Evolutionary conservation across 2,329 filamentous ascomycete species (phyloP).

Genomic region (Cordyceps cateniannulata): DNA sequence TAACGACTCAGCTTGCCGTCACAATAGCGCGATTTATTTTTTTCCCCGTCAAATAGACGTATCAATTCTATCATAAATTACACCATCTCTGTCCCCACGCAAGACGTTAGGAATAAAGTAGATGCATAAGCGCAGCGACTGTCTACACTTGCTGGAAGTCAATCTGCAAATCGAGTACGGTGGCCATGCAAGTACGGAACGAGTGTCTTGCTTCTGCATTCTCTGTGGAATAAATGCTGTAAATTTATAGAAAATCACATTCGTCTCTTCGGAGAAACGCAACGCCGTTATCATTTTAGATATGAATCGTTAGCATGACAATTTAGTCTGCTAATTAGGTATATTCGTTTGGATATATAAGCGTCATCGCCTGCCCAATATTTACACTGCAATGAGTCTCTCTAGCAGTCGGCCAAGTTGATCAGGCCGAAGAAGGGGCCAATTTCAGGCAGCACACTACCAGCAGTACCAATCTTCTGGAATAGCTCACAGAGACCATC

Average conservation of each 20-base stretch:
- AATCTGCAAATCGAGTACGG: no score
- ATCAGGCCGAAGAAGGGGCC: constrained; percentile 13
- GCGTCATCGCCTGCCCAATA: neutral
- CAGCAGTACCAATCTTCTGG: constrained; percentile 12
- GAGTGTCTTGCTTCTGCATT: no score
- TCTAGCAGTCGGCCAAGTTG: constrained; percentile 12
- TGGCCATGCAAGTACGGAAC: no score
- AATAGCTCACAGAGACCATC: constrained; percentile 13
- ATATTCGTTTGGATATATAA: neutral
- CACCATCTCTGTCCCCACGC: no score
- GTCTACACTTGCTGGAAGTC: no score
- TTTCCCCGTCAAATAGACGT: neutral
- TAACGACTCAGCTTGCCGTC: constrained; percentile 7
- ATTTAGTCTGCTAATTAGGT: neutral
- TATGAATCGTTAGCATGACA: no score
- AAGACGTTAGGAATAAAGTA: no score
- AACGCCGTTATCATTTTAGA: no score
- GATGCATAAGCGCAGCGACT: no score
- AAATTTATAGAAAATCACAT: no score
- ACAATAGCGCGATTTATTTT: constrained; percentile 6
- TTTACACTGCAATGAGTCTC: neutral
- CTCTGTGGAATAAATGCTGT: no score
- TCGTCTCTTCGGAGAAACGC: no score
- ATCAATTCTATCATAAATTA: neutral
- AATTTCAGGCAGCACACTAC: constrained; percentile 11